A percentile compares a stretch with the other conserved stretches of the same genome.
These are phyloP conservation scores for Amanita molliuscula DNA, from an alignment of 768 basidiomycete genomes.

Conservation along the genomic window DNA sequence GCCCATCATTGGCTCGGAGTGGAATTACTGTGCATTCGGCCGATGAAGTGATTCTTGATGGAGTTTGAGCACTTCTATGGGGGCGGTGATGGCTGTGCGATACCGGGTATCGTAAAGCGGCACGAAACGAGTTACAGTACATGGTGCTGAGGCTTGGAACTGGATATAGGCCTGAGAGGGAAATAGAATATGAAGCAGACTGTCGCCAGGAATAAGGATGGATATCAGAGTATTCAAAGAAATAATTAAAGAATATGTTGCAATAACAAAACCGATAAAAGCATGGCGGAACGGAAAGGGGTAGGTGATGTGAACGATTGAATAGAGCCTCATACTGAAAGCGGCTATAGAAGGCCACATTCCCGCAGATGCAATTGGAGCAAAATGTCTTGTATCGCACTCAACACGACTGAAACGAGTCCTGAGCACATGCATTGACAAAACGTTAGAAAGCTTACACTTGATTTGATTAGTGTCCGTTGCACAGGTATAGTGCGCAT, in stretches of 20 bases:
- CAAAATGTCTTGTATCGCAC: slow-evolving; percentile 83
- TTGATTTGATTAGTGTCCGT: slow-evolving; percentile 92
- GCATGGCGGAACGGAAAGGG: neutral
- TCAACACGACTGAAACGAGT: slow-evolving; percentile 52
- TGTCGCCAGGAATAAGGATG: neutral
- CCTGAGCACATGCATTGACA: neutral
- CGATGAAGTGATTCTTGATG: neutral
- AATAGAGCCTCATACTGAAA: slow-evolving; percentile 2
- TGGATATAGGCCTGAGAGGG: neutral
- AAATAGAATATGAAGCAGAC: slow-evolving; percentile 6
- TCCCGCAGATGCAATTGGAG: slow-evolving; percentile 80
- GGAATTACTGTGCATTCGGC: neutral
- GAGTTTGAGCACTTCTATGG: neutral
- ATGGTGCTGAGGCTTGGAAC: neutral
- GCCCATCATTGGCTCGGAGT: no score
- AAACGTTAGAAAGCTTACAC: slow-evolving; percentile 38
- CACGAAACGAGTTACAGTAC: neutral
- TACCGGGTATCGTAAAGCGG: neutral
- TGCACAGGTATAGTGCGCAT: slow-evolving; percentile 88
- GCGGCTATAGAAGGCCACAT: slow-evolving; percentile 61
- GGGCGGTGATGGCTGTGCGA: neutral
- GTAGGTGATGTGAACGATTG: slow-evolving; percentile 5
- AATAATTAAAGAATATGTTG: slow-evolving; percentile 2
- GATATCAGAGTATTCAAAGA: slow-evolving; percentile 1
- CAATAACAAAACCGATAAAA: neutral